A percentile compares a stretch with the other conserved stretches of the same genome.
phyloP scores from a whole-genome alignment of 306 rosid genomes.

The Inga leiocalycina region DNA sequence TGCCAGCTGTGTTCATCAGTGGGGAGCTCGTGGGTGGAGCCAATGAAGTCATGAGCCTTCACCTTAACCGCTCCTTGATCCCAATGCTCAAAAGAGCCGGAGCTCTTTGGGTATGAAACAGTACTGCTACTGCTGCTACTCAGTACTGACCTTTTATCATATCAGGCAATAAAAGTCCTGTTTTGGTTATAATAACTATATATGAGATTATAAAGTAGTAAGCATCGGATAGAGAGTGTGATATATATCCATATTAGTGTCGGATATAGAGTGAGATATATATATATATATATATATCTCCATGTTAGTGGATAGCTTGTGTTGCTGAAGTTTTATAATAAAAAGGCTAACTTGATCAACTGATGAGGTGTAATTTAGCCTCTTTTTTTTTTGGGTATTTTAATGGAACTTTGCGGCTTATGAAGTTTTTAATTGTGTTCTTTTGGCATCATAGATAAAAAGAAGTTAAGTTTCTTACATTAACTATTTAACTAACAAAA shows the following conservation, averaged over 20 bases:
- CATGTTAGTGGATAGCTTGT: constrained; percentile 14
- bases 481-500: neutral
- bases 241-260: constrained; percentile 1
- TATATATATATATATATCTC: constrained; percentile 2
- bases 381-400: neutral
- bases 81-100: constrained; percentile 93
- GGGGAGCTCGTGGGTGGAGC: constrained; percentile 87
- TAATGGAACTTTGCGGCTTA: constrained; percentile 25
- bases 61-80: constrained; percentile 74
- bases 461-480: neutral
- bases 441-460: neutral
- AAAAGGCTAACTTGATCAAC: constrained; percentile 40
- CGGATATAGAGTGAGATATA: neutral
- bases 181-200: constrained; percentile 29
- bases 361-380: constrained; percentile 28
- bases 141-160: neutral
- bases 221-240: constrained; percentile 3
- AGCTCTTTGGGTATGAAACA: constrained; percentile 75
- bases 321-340: constrained; percentile 19
- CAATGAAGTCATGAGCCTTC: constrained; percentile 93
- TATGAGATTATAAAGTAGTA: neutral
- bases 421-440: constrained; percentile 7
- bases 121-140: neutral
- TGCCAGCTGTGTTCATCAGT: constrained; percentile 85
- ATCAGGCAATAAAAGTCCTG: constrained; percentile 23